Evolutionary conservation across 768 basidiomycete species (phyloP), one percentile per base, ranked within the genome.

Genomic region (Termitomyces heimii): DNA sequence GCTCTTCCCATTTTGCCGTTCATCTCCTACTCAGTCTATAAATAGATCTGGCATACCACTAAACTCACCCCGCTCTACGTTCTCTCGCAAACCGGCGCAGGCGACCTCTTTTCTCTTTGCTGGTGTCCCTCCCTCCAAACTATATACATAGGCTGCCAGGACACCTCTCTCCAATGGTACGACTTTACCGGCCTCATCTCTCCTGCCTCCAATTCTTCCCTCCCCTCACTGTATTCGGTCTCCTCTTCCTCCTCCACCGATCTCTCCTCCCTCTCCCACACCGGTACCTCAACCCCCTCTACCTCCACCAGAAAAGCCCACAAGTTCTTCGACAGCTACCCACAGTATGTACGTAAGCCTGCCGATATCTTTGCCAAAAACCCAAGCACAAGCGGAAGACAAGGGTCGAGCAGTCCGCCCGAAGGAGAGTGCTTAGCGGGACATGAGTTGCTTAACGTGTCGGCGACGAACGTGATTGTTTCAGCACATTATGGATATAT

Each of bases 401-500:
- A 24, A 37, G 51, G 14, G 24, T 55, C 70, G 4, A 67, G 60
- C 9, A 73, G 68, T 50, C 68, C 57, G 7, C 51, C 67, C 18
- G 72, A 74, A 39, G 72, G 68, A 16, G 71, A 71, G 28, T 53
- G 47, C 54, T 45, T 66, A 10, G 56, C 60, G n/a, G 71, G 75
- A 9, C 67, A 73, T 28, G 75, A 72, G 13, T 72, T 73, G 51
- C 66, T 91, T 29, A 71, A 77, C 51, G 84, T 96, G 22, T 82
- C 85, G 0, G 73, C 81, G 13, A 74, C 73, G 54, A 90, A 92
- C 62, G 86, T 94, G 31, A 76, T 94, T 28, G 86, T 90, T 62
- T 90, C 92, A 1, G 96, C 94, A 3, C 96, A 98, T 70, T 95
- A 85, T 67, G 96, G 96, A 9, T 98, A 98, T 66, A 81, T 98